These are phyloP conservation scores for Botrytis squamosa DNA, from an alignment of 2,329 filamentous ascomycete genomes.

Conservation along the genomic window DNA sequence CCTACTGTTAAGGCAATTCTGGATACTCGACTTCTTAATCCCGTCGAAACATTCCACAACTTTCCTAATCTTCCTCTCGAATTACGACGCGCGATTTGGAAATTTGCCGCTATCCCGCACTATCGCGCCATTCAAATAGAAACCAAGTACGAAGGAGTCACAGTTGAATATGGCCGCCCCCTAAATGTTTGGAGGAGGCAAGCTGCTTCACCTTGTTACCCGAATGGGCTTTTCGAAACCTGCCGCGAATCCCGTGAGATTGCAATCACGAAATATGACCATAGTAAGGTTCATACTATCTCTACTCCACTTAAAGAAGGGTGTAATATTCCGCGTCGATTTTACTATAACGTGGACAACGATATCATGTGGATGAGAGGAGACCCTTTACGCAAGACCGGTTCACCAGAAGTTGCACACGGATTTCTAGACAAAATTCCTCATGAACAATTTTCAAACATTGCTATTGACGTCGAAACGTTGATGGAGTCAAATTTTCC, in stretches of 20 bases:
- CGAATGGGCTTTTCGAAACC: not conserved
- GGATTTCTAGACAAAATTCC: fast-evolving
- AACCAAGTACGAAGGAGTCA: not conserved
- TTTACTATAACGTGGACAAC: not conserved
- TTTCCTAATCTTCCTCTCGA: not conserved
- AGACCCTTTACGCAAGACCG: not conserved
- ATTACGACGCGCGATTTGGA: not conserved
- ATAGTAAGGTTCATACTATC: not conserved
- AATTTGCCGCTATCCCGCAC: not conserved
- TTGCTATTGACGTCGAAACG: not conserved
- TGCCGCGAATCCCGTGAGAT: not conserved
- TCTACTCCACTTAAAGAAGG: not conserved
- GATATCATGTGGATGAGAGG: not conserved
- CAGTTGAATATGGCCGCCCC: not conserved
- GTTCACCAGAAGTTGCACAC: fast-evolving
- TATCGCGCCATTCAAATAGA: not conserved
- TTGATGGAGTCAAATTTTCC: fast-evolving
- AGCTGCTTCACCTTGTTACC: not conserved
- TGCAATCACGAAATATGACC: not conserved
- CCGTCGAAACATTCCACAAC: not conserved
- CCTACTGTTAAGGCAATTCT: not conserved
- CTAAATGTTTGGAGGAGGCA: not conserved
- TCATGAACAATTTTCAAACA: not conserved
- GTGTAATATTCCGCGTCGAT: fast-evolving
- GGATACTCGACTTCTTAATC: not conserved